These are phyloP conservation scores for Schizophyllum commune DNA, from an alignment of 1,284 basidiomycete species.

Conservation along the genomic window DNA sequence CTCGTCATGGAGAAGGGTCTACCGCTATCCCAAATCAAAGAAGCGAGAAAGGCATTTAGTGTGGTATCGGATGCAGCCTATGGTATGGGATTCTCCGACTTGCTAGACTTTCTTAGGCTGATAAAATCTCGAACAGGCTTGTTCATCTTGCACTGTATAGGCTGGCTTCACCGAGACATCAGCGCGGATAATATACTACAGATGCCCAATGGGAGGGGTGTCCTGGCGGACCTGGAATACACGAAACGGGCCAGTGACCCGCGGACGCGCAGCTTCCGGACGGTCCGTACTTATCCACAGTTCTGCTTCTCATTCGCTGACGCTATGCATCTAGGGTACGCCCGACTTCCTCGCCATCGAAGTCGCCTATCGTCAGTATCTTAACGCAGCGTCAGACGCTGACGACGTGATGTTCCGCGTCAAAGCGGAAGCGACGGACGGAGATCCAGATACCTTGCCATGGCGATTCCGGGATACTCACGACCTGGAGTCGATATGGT, in stretches of 20 bases:
- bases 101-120: neutral
- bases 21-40: neutral
- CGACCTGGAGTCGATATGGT: neutral
- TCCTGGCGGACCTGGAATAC: neutral
- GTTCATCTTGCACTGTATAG: neutral
- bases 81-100: neutral
- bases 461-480: neutral
- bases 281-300: neutral
- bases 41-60: neutral
- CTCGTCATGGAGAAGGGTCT: neutral
- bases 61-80: neutral
- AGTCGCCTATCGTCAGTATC: neutral
- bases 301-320: neutral
- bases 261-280: neutral
- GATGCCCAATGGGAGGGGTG: neutral
- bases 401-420: neutral
- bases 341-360: neutral
- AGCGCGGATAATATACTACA: neutral
- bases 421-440: neutral
- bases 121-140: neutral
- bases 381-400: neutral
- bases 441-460: neutral
- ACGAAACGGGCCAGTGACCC: neutral
- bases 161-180: neutral
- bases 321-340: neutral